A percentile compares a stretch with the other conserved stretches of the same genome.
phyloP scores from a whole-genome alignment of 2,329 filamentous ascomycete species.

The Beauveria pseudobassiana region DNA sequence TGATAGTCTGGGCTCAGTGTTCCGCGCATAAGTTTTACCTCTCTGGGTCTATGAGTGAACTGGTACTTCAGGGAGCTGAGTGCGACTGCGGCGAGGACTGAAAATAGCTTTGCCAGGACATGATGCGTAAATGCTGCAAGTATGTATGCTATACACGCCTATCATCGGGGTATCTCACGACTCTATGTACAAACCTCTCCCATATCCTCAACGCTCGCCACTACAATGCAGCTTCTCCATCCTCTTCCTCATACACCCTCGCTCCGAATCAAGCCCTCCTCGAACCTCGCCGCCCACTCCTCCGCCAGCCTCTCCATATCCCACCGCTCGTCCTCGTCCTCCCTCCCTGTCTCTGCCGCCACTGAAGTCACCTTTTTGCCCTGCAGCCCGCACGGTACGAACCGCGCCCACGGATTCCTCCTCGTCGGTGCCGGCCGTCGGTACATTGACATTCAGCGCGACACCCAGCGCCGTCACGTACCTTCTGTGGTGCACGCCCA shows the following conservation, averaged over 20 bases:
- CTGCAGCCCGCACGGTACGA: slow-evolving; percentile 83
- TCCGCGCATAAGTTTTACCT: too few relatives aligned
- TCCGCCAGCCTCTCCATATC: slow-evolving; percentile 22
- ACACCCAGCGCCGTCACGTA: slow-evolving; percentile 80
- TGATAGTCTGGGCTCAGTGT: too few relatives aligned
- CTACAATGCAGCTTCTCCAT: neutral
- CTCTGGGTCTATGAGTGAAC: too few relatives aligned
- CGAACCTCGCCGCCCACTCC: slow-evolving; percentile 28
- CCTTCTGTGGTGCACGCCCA: slow-evolving; percentile 84
- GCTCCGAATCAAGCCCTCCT: slow-evolving; percentile 21
- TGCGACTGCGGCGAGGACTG: too few relatives aligned
- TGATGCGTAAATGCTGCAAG: neutral
- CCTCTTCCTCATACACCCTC: neutral
- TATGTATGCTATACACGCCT: neutral
- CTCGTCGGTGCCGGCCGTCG: slow-evolving; percentile 32
- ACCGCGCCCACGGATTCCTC: slow-evolving; percentile 54
- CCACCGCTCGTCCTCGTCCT: slow-evolving; percentile 15
- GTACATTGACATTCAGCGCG: slow-evolving; percentile 67
- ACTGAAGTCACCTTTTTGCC: slow-evolving; percentile 76
- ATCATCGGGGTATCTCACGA: slow-evolving; percentile 2
- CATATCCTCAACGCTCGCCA: neutral
- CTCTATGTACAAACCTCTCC: neutral
- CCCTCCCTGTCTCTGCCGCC: slow-evolving; percentile 37
- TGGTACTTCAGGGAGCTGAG: too few relatives aligned
- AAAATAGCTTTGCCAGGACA: too few relatives aligned